Evolutionary conservation across 129 eudicot species (phyloP).

Genomic region (Artemisia annua): DNA sequence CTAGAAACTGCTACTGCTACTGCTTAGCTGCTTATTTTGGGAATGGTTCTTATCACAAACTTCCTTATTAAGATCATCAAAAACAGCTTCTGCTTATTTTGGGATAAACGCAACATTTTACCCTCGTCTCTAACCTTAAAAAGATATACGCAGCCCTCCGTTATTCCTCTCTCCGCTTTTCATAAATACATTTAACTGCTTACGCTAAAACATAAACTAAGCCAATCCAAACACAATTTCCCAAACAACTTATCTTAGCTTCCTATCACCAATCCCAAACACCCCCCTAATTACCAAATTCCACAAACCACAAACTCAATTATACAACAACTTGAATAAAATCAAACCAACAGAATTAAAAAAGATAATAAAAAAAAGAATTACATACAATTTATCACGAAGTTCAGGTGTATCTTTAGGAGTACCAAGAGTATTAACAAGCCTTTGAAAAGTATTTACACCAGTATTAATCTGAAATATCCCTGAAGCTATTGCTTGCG

Average conservation of each 20-base stretch:
- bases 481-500: slow-evolving; percentile 92
- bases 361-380: neutral
- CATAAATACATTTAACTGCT: neutral
- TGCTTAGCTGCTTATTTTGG: too few relatives aligned
- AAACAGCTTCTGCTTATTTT: too few relatives aligned
- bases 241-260: too few relatives aligned
- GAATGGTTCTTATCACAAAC: too few relatives aligned
- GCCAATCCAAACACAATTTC: neutral
- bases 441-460: slow-evolving; percentile 81
- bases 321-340: neutral
- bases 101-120: too few relatives aligned
- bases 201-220: neutral
- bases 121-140: too few relatives aligned
- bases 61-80: too few relatives aligned
- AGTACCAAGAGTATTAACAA: slow-evolving; percentile 90
- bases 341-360: neutral
- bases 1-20: too few relatives aligned
- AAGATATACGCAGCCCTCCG: too few relatives aligned
- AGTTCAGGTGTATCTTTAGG: slow-evolving; percentile 98
- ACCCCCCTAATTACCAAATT: slow-evolving; percentile 1
- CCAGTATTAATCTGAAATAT: slow-evolving; percentile 94
- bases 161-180: neutral
- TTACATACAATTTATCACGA: slow-evolving; percentile 85
- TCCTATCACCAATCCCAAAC: too few relatives aligned
- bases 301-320: neutral